phyloP scores from a whole-genome alignment of 148 eudicot species.

The Vaccinium corymbosum region DNA sequence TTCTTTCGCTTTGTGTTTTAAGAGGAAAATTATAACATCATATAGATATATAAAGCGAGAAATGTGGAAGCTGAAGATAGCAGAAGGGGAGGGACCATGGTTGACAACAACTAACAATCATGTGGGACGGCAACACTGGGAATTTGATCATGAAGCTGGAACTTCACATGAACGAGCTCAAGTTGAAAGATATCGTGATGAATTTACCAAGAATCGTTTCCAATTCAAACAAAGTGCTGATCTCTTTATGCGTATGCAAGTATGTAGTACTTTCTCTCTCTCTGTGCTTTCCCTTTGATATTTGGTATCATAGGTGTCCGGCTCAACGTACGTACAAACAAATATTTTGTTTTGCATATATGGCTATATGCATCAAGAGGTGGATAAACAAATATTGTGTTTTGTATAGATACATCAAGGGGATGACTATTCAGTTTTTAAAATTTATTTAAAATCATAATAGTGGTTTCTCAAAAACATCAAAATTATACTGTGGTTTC shows the following conservation, averaged over 20 bases:
- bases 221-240: constrained; percentile 47
- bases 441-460: too few species aligned
- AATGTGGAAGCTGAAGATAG: constrained; percentile 62
- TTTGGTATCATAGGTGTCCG: neutral
- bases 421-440: too few species aligned
- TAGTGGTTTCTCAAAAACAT: too few species aligned
- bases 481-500: too few species aligned
- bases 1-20: neutral
- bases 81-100: constrained; percentile 41
- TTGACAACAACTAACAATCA: constrained; percentile 44
- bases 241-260: constrained; percentile 56
- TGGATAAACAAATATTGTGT: too few species aligned
- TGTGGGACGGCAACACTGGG: constrained; percentile 60
- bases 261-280: neutral
- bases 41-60: neutral
- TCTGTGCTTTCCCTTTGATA: neutral
- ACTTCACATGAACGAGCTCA: constrained; percentile 38
- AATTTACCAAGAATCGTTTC: constrained; percentile 40
- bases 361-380: too few species aligned
- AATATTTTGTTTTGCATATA: too few species aligned
- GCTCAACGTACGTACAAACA: neutral
- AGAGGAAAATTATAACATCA: neutral
- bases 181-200: constrained; percentile 32
- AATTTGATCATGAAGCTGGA: constrained; percentile 48
- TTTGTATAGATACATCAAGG: too few species aligned